These are phyloP conservation scores for Solanum medicagineum DNA, from an alignment of 257 asterid genomes.

Conservation along the genomic window DNA sequence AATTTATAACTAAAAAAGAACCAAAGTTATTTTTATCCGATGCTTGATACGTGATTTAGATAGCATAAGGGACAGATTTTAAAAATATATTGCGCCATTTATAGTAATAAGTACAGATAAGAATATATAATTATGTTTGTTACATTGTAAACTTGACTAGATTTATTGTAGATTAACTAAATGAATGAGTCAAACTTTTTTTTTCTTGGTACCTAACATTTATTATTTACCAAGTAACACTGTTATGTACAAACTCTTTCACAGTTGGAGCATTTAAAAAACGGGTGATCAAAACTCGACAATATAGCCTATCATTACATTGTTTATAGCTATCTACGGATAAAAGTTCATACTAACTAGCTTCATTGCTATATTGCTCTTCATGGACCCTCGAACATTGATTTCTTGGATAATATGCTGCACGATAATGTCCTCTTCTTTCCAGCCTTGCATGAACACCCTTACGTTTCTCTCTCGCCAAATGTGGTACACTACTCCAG, in stretches of 20 bases:
- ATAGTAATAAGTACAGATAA: too few relatives aligned
- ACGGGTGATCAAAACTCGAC: neutral
- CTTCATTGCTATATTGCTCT: neutral
- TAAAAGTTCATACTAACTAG: neutral
- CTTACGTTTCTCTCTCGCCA: neutral
- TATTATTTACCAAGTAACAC: neutral
- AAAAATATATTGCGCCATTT: too few relatives aligned
- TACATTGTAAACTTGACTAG: too few relatives aligned
- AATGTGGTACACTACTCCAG: neutral
- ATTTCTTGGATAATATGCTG: neutral
- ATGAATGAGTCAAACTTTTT: too few relatives aligned
- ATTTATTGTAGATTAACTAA: neutral
- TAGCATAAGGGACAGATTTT: too few relatives aligned
- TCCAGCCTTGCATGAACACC: neutral
- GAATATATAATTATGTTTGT: too few relatives aligned
- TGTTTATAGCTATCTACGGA: neutral
- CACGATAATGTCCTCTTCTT: neutral
- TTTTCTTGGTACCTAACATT: neutral
- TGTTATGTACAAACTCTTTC: too few relatives aligned
- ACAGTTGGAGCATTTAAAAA: neutral
- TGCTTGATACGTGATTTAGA: too few relatives aligned
- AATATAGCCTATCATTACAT: neutral
- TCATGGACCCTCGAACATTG: neutral
- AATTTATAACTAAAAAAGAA: too few relatives aligned
- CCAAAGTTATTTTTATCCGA: too few relatives aligned